These are phyloP conservation scores for Athelia sp. DNA, from an alignment of 1,284 basidiomycete species.

Conservation along the genomic window DNA sequence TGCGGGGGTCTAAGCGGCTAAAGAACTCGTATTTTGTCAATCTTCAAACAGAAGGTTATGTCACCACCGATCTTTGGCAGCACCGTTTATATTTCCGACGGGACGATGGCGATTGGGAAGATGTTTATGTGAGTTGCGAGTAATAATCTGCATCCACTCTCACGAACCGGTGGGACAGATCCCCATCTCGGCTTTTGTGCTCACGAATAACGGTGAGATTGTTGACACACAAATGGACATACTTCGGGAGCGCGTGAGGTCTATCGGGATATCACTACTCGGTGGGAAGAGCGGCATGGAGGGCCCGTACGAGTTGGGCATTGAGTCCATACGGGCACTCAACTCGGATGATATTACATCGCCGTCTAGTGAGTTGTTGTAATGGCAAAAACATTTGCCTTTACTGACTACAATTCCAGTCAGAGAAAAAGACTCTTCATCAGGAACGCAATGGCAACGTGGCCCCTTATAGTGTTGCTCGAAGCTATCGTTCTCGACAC, in stretches of 20 bases:
- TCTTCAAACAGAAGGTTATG: conserved; percentile 78
- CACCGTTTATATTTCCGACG: conserved; percentile 78
- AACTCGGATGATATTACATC: conserved; percentile 47
- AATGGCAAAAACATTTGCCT: neutral
- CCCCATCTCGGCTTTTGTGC: conserved; percentile 76
- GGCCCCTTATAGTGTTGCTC: conserved; percentile 10
- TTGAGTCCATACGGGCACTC: conserved; percentile 65
- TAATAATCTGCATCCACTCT: conserved; percentile 3
- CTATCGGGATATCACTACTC: conserved; percentile 79
- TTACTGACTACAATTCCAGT: conserved; percentile 7
- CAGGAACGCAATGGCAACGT: conserved; percentile 24
- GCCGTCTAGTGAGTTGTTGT: conserved; percentile 1
- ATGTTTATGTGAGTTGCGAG: conserved; percentile 61
- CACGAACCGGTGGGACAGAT: conserved; percentile 42
- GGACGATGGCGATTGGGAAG: conserved; percentile 76
- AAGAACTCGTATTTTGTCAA: conserved; percentile 84
- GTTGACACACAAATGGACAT: conserved; percentile 67
- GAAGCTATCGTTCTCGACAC: too few relatives aligned
- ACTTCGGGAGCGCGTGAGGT: conserved; percentile 71
- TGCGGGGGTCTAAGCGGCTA: conserved; percentile 64
- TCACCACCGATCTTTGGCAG: conserved; percentile 83
- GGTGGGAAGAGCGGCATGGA: conserved; percentile 71
- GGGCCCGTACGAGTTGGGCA: conserved; percentile 71
- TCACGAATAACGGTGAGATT: conserved; percentile 80
- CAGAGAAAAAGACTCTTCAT: conserved; percentile 25